These are phyloP conservation scores for Suaeda aralocaspica DNA, from an alignment of 148 eudicot genomes.

Conservation along the genomic window DNA sequence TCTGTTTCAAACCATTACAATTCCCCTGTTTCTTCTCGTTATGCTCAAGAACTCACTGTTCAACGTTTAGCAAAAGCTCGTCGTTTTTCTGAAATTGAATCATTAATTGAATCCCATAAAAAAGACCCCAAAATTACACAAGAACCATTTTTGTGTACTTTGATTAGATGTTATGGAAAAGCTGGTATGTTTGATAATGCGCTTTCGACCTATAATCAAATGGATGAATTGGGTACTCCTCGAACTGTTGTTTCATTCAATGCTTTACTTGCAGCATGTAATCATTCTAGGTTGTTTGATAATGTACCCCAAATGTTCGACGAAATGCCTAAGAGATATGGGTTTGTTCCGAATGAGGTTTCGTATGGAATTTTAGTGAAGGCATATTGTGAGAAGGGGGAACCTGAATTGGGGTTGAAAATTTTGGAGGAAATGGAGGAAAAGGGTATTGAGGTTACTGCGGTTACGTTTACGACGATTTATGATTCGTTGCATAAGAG, in stretches of 20 bases:
- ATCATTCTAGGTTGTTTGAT: conserved; percentile 36
- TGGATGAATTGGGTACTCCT: conserved; percentile 62
- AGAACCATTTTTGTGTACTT: conserved; percentile 54
- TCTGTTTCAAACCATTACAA: conserved; percentile 42
- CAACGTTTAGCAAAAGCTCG: conserved; percentile 63
- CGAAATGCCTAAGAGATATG: conserved; percentile 51
- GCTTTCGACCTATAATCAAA: conserved; percentile 47
- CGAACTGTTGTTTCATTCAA: conserved; percentile 58
- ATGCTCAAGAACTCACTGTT: conserved; percentile 55
- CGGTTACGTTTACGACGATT: conserved; percentile 50
- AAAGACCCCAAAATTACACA: conserved; percentile 45
- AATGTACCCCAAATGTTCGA: conserved; percentile 57
- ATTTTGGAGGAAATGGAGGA: conserved; percentile 52
- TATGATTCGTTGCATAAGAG: conserved; percentile 43
- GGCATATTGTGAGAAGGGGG: conserved; percentile 56
- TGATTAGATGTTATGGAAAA: conserved; percentile 65
- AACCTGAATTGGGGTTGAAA: conserved; percentile 44
- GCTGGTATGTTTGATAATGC: conserved; percentile 76
- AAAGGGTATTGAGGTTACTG: conserved; percentile 53
- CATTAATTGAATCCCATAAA: conserved; percentile 59
- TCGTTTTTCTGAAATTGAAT: conserved; percentile 60
- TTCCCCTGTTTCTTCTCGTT: conserved; percentile 47
- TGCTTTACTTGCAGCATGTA: conserved; percentile 56
- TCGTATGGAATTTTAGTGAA: conserved; percentile 66
- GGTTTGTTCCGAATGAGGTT: conserved; percentile 44